These are phyloP conservation scores for Phytopythium boreale DNA, from an alignment of 352 stramenopile genomes.

Conservation along the genomic window DNA sequence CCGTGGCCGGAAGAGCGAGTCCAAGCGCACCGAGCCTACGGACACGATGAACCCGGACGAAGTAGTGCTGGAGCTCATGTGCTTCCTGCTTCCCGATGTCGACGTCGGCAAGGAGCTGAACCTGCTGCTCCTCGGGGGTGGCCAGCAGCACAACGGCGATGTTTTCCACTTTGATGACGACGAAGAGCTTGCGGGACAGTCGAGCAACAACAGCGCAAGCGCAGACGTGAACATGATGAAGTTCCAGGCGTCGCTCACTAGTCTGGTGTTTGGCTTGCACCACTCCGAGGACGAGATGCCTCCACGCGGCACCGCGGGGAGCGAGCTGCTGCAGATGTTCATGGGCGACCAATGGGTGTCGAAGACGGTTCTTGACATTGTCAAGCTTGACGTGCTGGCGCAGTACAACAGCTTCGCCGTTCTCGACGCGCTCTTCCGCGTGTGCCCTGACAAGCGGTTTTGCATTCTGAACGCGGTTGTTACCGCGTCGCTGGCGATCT, in stretches of 20 bases:
- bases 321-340: constrained; percentile 36
- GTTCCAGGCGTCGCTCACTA: constrained; percentile 52
- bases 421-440: constrained; percentile 48
- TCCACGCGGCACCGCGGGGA: constrained; percentile 17
- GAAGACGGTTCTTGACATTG: constrained; percentile 34
- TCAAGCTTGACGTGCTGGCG: constrained; percentile 52
- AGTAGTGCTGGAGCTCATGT: constrained; percentile 78
- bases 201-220: constrained; percentile 8
- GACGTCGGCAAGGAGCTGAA: constrained; percentile 84
- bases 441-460: constrained; percentile 26
- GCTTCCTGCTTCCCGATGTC: constrained; percentile 51
- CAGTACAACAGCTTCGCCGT: constrained; percentile 69
- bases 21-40: constrained; percentile 27
- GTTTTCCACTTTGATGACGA: constrained; percentile 81
- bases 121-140: constrained; percentile 47
- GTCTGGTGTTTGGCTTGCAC: constrained; percentile 38
- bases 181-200: constrained; percentile 23
- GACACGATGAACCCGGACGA: constrained; percentile 53
- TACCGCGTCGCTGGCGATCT: constrained; percentile 57
- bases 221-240: constrained; percentile 59
- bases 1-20: constrained; percentile 43
- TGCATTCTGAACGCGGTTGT: constrained; percentile 34
- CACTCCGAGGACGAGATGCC: constrained; percentile 20
- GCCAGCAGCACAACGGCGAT: constrained; percentile 36
- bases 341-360: constrained; percentile 51